Conservation (phyloP, 2,329 filamentous ascomycete species). For the Rutstroemia sydowiana region DNA sequence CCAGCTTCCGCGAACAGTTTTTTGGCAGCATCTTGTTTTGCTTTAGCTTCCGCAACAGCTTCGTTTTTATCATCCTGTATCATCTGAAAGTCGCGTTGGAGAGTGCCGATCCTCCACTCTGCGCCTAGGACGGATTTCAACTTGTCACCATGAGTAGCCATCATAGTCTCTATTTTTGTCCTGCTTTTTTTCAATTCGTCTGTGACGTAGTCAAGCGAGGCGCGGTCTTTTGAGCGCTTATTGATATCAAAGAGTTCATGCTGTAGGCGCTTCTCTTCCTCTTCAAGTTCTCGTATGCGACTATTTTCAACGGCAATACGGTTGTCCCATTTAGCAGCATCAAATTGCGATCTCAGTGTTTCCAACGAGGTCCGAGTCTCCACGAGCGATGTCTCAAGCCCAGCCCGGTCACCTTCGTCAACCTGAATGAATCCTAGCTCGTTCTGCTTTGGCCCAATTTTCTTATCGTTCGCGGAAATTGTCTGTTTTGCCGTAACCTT, state of each 20-base stretch:
- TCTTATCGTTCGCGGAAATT: constrained; percentile 66
- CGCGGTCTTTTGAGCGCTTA: constrained; percentile 71
- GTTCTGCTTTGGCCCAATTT: constrained; percentile 56
- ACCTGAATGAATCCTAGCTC: constrained; percentile 67
- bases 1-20: constrained; percentile 72
- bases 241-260: constrained; percentile 80
- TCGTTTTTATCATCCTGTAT: constrained; percentile 50
- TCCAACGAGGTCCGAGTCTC: constrained; percentile 59
- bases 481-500: constrained; percentile 68
- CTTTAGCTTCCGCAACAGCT: constrained; percentile 56
- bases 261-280: constrained; percentile 62
- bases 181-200: constrained; percentile 71
- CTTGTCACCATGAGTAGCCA: constrained; percentile 64
- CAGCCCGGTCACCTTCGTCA: constrained; percentile 77
- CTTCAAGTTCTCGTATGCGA: constrained; percentile 62
- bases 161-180: constrained; percentile 70
- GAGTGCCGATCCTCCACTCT: constrained; percentile 60
- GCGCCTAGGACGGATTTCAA: constrained; percentile 56
- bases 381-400: constrained; percentile 65
- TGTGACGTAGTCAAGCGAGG: constrained; percentile 74
- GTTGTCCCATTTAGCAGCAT: constrained; percentile 59
- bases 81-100: constrained; percentile 66
- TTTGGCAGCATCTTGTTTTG: constrained; percentile 60
- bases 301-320: constrained; percentile 60
- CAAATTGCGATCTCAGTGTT: constrained; percentile 55